Base-by-base conservation (phyloP, 805 yeast genomes). In the Saccharomyces paradoxus region DNA sequence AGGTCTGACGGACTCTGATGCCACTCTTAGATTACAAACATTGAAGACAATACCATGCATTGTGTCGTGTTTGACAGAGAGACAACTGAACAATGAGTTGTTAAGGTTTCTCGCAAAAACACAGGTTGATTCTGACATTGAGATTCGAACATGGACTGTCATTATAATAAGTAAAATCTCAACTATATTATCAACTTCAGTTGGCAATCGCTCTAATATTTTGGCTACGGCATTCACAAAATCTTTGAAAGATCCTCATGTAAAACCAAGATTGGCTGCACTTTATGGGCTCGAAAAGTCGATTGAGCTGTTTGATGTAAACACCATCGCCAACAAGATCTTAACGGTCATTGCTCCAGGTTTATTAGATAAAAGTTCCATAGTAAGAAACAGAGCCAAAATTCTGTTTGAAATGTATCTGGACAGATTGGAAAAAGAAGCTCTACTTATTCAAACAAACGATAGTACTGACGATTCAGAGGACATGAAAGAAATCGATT, bases 51-150 rank as follows among this genome's bases (percentile, higher is more conserved):
- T 83, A 2, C 73, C 82, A 3, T 64, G 65, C 8, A 71, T 91
- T 28, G 81, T 84, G 1, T 81, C 82, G 22, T 82, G 81, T 61
- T 77, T 92, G 1, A 79, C 87, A 0, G 88, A 83, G 41, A 79
- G 96, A 53, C 96, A 87, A 66, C 74, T 91, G 50, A 92, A 92
- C 67, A 90, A 90, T 63, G 98, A 94, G 50, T 72, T 92, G 24
- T 72, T 92, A 53, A 79, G 95, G 59, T 78, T 81, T 53, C 73
- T 92, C 53, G 98, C 98, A 0, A 87, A 67, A 57, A 67, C 71
- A 2, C 72, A 69, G 55, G 70, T 69, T 8, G 72, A 69, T 48
- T 47, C 59, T 2, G 68, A 65, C 32, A 56, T 58, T 2, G 67
- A 65, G 24, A 63, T 69, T 6, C 58, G 72, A 31, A 63, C 65